Evolutionary conservation across 179 eudicot genomes (phyloP).

Genomic region (Pouteria campechiana): DNA sequence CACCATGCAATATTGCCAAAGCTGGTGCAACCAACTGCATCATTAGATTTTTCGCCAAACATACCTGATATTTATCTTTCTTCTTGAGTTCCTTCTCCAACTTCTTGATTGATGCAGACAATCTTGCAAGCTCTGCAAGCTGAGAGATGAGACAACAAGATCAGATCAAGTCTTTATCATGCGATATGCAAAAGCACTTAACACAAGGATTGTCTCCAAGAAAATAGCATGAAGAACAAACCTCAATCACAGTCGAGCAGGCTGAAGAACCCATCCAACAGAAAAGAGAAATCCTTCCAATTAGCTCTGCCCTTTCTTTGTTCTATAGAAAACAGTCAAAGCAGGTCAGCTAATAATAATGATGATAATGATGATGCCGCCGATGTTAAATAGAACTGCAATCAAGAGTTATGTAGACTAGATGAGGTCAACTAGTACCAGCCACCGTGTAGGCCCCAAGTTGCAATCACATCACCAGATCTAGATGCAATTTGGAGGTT

Average conservation of each 20-base stretch:
- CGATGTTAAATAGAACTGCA: too few species aligned
- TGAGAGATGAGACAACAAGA: too few species aligned
- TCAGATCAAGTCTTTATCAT: neutral
- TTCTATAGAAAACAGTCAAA: too few species aligned
- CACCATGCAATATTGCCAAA: neutral
- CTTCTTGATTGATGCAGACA: slow-evolving; percentile 75
- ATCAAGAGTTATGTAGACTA: too few species aligned
- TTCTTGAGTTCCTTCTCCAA: slow-evolving; percentile 75
- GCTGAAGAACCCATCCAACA: slow-evolving; percentile 92
- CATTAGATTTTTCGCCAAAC: neutral
- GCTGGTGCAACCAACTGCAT: too few species aligned
- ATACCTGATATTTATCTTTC: slow-evolving; percentile 47
- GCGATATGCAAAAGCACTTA: too few species aligned
- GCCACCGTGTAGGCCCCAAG: too few species aligned
- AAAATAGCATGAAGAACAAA: slow-evolving; percentile 11
- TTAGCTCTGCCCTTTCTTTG: slow-evolving; percentile 61
- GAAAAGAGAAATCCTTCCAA: slow-evolving; percentile 82
- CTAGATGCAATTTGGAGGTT: too few species aligned
- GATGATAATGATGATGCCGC: too few species aligned
- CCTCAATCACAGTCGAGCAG: slow-evolving; percentile 84
- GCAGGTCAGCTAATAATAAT: too few species aligned
- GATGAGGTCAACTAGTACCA: too few species aligned
- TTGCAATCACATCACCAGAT: too few species aligned
- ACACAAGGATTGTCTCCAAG: neutral
- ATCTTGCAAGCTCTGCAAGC: slow-evolving; percentile 87